Evolutionary conservation across 768 basidiomycete species (phyloP), one percentile per base, ranked within the genome.

Genomic region (Megacollybia marginata): DNA sequence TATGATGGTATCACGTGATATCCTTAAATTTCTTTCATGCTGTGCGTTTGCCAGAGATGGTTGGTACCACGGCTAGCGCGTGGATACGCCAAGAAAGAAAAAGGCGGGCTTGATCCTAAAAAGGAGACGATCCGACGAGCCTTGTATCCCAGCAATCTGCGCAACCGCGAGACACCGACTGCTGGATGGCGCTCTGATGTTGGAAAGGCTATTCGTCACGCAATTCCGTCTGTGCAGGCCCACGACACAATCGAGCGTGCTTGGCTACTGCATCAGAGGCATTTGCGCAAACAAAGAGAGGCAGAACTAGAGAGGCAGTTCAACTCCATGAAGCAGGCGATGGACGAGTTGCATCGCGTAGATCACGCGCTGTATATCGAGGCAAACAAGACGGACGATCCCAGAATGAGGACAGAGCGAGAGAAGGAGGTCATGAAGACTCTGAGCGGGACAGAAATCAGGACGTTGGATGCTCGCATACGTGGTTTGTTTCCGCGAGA

Each of bases 211-310:
- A 69, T 97, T 13, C 83, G 88, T 55, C 77, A 76, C 48, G 89
- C 89, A n/a, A 85, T 96, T 47, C 90, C 91, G 11, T 90, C 89
- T 3, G 78, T 75, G 5, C 92, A 95, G 64, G 92, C 89, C 0
- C 91, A 96, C 68, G 79, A 92, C 54, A 96, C 92, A 2, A 92
- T 96, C 48, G 85, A 91, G 55, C 81, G 93, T 32, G 93, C 93
- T 4, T 97, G 88, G 88, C 70, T 83, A 47, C 75, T 97, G 10
- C 82, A 91, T 67, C 75, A 79, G 55, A 78, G 93, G 31, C 83
- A 88, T 59, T 52, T 83, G 35, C 80, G 93, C 38, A 80, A 85
- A 59, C 70, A 74, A 53, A 75, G 87, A 42, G 77, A 83, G 28
- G 79, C 72, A 33, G 87, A 91, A 59, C 62, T 89, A 53, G 69